A percentile compares a stretch with the other conserved stretches of the same genome.
Conservation (phyloP, 306 rosid genomes). For the Comarum palustre region DNA sequence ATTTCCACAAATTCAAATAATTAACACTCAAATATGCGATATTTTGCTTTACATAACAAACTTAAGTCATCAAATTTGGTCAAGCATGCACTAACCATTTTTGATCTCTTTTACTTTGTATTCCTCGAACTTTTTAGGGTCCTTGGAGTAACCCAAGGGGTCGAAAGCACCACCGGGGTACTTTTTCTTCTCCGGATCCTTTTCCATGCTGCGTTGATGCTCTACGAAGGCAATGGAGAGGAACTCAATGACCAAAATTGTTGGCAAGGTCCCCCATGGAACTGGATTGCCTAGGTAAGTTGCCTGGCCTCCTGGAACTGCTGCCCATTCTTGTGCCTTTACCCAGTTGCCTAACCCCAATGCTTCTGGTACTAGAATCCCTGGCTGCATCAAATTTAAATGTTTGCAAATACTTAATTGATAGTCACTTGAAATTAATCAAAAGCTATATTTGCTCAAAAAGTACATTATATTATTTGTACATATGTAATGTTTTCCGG, state of each 20-base stretch:
- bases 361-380: conserved; percentile 93
- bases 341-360: conserved; percentile 97
- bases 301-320: conserved; percentile 90
- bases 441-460: neutral
- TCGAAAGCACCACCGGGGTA: conserved; percentile 99
- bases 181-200: conserved; percentile 93
- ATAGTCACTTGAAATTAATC: neutral
- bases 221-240: conserved; percentile 86
- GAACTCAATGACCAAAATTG: conserved; percentile 84
- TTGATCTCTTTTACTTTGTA: conserved; percentile 89
- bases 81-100: conserved; percentile 48
- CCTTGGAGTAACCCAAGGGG: conserved; percentile 97
- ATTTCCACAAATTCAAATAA: neutral
- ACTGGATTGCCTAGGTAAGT: conserved; percentile 95
- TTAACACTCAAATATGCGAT: neutral
- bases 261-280: conserved; percentile 97
- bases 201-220: conserved; percentile 97
- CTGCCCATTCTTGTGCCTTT: conserved; percentile 96
- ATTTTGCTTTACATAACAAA: neutral
- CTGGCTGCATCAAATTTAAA: conserved; percentile 59
- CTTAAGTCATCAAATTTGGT: neutral
- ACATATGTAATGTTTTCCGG: neutral
- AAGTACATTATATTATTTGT: neutral
- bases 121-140: conserved; percentile 76
- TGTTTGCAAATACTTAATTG: neutral